Conservation (phyloP, 202 grass and related monocot genomes). For the Dendrocalamus latiflorus region DNA sequence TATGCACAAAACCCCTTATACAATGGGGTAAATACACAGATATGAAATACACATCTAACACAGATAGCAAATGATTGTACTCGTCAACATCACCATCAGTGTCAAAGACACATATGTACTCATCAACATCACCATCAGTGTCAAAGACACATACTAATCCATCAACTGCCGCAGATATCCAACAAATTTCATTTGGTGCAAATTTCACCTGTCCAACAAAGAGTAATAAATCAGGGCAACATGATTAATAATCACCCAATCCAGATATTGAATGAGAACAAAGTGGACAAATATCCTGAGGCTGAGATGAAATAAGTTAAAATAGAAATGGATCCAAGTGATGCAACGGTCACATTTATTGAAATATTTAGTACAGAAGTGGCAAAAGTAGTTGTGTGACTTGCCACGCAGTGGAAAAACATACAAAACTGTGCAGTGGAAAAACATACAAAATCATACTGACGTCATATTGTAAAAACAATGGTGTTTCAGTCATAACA, state of each 20-base stretch:
- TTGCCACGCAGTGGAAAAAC: not conserved
- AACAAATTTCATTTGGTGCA: slow-evolving; percentile 62
- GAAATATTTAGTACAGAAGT: not conserved
- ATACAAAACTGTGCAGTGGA: too few species aligned
- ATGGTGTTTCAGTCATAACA: not conserved
- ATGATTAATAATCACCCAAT: not conserved
- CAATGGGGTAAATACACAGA: too few species aligned
- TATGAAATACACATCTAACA: too few species aligned
- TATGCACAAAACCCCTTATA: too few species aligned
- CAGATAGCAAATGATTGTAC: slow-evolving; percentile 61
- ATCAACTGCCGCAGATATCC: slow-evolving; percentile 66
- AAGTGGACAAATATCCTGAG: not conserved
- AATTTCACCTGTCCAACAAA: slow-evolving; percentile 54
- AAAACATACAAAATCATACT: too few species aligned
- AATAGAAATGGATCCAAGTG: not conserved
- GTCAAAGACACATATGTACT: too few species aligned
- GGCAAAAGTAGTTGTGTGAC: not conserved
- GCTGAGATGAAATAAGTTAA: not conserved
- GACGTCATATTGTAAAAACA: not conserved
- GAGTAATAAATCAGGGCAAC: slow-evolving; percentile 7
- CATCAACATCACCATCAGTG: slow-evolving; percentile 70
- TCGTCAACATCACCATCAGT: too few species aligned
- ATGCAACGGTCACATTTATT: not conserved
- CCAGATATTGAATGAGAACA: not conserved
- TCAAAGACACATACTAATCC: slow-evolving; percentile 82